Evolutionary conservation across 2,329 filamentous ascomycete species (phyloP), one percentile per base, ranked within the genome.

Genomic region (Sporothrix sp.): DNA sequence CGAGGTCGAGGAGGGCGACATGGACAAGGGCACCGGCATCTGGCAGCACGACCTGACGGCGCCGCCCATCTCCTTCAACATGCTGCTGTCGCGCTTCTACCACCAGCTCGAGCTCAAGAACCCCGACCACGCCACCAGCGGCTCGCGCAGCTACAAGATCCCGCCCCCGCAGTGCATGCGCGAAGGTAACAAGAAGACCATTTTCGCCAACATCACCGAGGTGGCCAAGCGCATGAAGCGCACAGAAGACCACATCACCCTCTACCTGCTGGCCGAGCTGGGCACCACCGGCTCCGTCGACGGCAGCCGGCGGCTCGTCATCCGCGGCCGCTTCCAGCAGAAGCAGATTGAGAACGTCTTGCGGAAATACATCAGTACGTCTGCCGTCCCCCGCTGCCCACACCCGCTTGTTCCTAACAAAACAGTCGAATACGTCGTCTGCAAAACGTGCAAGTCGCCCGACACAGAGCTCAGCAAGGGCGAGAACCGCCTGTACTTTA

Each of bases 181-280:
- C 73, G 93, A 98, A 89, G 93, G 93, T 68, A 98, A 98, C 82
- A 94, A 95, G 81, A 95, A 95, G 84, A 98, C 93, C 56, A 95
- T 98, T 65, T 98, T 98, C 65, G 93, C 91, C 75, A 98, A 98
- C 75, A 93, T 98, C 65, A 82, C 88, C 67, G 93, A 98, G 67
- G 97, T 98, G 64, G 95, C 89, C 79, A 95, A 95, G 79, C 83
- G 91, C 63, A 97, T 98, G 90, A 98, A 98, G 83, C 82, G 93
- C 68, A 90, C 87, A 57, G 91, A 97, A 65, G 93, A 98, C 72
- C 93, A 96, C 73, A 86, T 98, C 59, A 97, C 89, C 48, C 85
- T 91, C 62, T 97, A 96, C 74, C 73, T 98, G 58, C 96, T 98
- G 71, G 90, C 93, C 59, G 93, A 98, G 71, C 79, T 98, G 82